A percentile compares a stretch with the other conserved stretches of the same genome.
Evolutionary conservation across 768 basidiomycete species (phyloP).

Genomic region (Heimioporus sp.): DNA sequence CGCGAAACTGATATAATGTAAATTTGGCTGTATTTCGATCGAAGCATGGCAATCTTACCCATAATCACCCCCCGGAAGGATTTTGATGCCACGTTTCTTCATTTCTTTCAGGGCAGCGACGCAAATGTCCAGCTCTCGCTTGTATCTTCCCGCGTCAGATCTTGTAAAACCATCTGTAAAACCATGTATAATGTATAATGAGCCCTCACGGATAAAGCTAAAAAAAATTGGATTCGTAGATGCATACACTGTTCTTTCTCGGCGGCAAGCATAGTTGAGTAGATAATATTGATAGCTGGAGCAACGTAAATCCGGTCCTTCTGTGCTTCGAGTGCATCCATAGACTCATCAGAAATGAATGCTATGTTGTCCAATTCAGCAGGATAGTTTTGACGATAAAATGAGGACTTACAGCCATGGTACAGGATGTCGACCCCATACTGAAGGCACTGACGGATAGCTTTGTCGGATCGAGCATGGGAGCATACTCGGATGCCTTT

Average conservation of each 20-base stretch:
- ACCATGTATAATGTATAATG: background rate
- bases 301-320: conserved; percentile 34
- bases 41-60: conserved; percentile 20
- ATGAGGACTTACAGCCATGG: conserved; percentile 20
- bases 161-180: conserved; percentile 20
- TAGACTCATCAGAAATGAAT: conserved; percentile 36
- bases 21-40: background rate
- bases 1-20: conserved; percentile 14
- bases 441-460: conserved; percentile 33
- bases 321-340: conserved; percentile 36
- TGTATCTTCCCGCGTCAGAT: conserved; percentile 19
- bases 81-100: conserved; percentile 34
- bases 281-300: conserved; percentile 31
- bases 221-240: background rate
- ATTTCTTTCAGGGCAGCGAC: conserved; percentile 35
- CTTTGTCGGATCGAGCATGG: conserved; percentile 35
- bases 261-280: conserved; percentile 26
- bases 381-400: conserved; percentile 8
- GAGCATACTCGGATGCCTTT: conserved; percentile 37
- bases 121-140: conserved; percentile 32
- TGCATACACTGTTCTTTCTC: conserved; percentile 23
- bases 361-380: conserved; percentile 7
- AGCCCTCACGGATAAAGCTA: background rate
- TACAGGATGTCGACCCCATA: conserved; percentile 35
- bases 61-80: conserved; percentile 39